Percentiles rank a stretch among this genome's conserved stretches.
Conservation (phyloP, 192 early-diverging fungal species). For the Dissophora ornata region DNA sequence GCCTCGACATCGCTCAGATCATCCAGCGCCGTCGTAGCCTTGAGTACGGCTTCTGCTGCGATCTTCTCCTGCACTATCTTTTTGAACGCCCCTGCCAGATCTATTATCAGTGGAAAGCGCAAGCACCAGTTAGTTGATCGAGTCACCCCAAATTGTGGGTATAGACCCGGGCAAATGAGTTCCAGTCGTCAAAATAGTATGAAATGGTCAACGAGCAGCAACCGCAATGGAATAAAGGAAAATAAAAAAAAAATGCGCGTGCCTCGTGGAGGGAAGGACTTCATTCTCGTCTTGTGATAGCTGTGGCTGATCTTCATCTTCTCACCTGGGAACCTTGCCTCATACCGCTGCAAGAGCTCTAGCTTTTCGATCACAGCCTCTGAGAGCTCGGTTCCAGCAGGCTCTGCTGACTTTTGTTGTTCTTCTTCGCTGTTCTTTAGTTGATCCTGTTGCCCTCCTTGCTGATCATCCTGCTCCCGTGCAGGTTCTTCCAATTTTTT, state of each 20-base stretch:
- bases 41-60: slow-evolving; percentile 41
- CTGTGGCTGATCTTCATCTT: slow-evolving; percentile 14
- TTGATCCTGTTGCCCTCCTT: background rate
- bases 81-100: slow-evolving; percentile 46
- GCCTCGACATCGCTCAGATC: slow-evolving; percentile 52
- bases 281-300: background rate
- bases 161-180: background rate
- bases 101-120: slow-evolving; percentile 7
- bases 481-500: background rate
- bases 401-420: background rate
- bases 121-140: no score
- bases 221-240: background rate
- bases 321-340: slow-evolving; percentile 56
- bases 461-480: background rate
- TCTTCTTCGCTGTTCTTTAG: background rate
- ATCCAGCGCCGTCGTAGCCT: slow-evolving; percentile 44
- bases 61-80: slow-evolving; percentile 51
- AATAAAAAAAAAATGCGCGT: slow-evolving; percentile 7
- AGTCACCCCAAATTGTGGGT: no score
- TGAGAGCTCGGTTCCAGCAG: slow-evolving; percentile 33
- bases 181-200: no score
- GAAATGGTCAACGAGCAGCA: background rate
- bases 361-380: slow-evolving; percentile 49
- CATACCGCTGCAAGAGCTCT: slow-evolving; percentile 50
- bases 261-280: slow-evolving; percentile 21